Base-by-base conservation (phyloP, 2,329 filamentous ascomycete genomes). In the Talaromyces marneffei region DNA sequence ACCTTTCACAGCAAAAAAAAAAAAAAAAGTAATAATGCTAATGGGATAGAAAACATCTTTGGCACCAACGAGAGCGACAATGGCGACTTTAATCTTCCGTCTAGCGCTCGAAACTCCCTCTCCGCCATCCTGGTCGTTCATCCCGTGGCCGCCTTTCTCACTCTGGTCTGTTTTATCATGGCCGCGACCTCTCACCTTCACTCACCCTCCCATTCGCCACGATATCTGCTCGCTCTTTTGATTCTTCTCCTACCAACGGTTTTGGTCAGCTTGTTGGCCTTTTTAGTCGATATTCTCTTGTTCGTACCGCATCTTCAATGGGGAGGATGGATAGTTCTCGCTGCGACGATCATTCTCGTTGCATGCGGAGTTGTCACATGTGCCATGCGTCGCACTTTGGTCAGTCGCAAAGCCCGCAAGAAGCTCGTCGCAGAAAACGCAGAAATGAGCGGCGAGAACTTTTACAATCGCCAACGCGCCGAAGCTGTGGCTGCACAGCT, bases 401-500 rank as follows among this genome's bases (percentile, higher is more conserved):
- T 97, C 64, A 90, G 90, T 74, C 86, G 93, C 68, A 97, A 97
- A 78, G 90, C 92, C n/a, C 85, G 92, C 64, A 92, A 94, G 82
- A 91, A 88, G 79, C 86, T 91, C 50, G 95, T 97, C 71, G 91
- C 87, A 2, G 90, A 95, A 74, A 96, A 97, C 72, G 91, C 92
- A 7, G 92, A 97, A 73, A 97, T 97, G 92, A 97, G 90, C 72
- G 93, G 93, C 29, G 87, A 94, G 69, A 94, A 92, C 71, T 97
- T 89, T 73, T 97, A 95, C 76, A 89, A 87, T 69, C 83, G 87
- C 62, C 77, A 83, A 67, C 72, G 75, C 66, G 74, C 74, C 20
- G 68, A 72, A 31, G 68, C 74, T 33, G 65, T 71, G 18, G 65
- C 70, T 53, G 62, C 71, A 44, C 69, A 68, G 48, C 27, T 68